phyloP scores from a whole-genome alignment of 495 filamentous ascomycete species.

The Hypomontagnella submonticulosa region DNA sequence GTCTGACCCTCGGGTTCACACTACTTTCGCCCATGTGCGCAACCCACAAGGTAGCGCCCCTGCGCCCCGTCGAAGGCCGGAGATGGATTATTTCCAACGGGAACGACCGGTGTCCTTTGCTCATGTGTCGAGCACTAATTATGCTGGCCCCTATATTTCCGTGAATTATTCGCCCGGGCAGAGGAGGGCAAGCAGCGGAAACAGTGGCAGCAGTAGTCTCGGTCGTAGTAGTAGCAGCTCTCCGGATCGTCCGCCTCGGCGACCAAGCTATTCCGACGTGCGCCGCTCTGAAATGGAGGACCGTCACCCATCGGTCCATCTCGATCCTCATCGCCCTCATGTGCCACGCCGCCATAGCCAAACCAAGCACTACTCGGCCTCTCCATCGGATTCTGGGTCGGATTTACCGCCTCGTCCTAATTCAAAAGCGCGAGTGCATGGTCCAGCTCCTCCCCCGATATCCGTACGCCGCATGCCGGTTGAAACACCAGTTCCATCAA shows the following conservation, averaged over 20 bases:
- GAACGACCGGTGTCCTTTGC: constrained; percentile 45
- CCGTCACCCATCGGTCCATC: constrained; percentile 35
- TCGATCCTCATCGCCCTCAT: constrained; percentile 38
- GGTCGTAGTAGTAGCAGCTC: constrained; percentile 41
- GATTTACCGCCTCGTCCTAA: constrained; percentile 33
- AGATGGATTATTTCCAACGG: constrained; percentile 47
- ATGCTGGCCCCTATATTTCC: constrained; percentile 30
- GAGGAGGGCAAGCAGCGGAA: constrained; percentile 28
- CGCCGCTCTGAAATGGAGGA: constrained; percentile 38
- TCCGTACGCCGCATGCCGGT: constrained; percentile 44
- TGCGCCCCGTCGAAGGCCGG: constrained; percentile 36
- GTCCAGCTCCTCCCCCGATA: constrained; percentile 39
- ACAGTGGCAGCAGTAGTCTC: constrained; percentile 25
- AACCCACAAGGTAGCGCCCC: constrained; percentile 25
- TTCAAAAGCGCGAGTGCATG: constrained; percentile 30
- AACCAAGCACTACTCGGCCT: constrained; percentile 35
- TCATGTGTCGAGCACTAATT: constrained; percentile 44
- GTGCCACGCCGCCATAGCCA: constrained; percentile 48
- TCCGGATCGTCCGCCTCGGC: constrained; percentile 38
- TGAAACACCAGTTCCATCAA: constrained; percentile 22
- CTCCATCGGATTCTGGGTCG: constrained; percentile 36
- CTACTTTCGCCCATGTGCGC: constrained; percentile 34
- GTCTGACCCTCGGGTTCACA: constrained; percentile 39
- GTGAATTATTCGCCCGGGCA: constrained; percentile 25
- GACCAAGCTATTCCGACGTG: constrained; percentile 46